A percentile compares a stretch with the other conserved stretches of the same genome.
phyloP scores from a whole-genome alignment of 2,329 filamentous ascomycete species.

The Penicillium polonicum region DNA sequence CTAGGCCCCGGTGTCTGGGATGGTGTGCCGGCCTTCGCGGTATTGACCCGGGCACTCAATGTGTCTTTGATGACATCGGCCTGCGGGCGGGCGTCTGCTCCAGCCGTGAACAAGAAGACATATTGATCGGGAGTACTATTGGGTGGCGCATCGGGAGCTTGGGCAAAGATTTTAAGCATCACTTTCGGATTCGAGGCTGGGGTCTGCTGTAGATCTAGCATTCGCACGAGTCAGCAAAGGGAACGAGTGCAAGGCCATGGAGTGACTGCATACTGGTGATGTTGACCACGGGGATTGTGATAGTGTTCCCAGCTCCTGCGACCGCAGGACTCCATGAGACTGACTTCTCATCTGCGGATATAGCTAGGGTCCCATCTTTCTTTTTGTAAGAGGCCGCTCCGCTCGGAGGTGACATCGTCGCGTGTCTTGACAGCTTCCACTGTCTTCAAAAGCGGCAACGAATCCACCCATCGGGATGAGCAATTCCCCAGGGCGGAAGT shows the following conservation, averaged over 20 bases:
- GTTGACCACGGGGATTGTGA: slow-evolving; percentile 69
- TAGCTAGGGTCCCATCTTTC: slow-evolving; percentile 80
- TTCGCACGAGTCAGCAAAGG: slow-evolving; percentile 8
- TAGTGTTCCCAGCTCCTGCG: slow-evolving; percentile 58
- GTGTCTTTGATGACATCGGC: slow-evolving; percentile 82
- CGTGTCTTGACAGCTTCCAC: slow-evolving; percentile 39
- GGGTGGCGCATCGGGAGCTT: slow-evolving; percentile 49
- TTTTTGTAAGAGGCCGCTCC: slow-evolving; percentile 86
- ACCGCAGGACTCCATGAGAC: slow-evolving; percentile 79
- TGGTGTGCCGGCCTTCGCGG: slow-evolving; percentile 56
- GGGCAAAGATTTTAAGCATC: slow-evolving; percentile 88
- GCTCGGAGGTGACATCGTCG: slow-evolving; percentile 51
- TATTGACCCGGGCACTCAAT: slow-evolving; percentile 73
- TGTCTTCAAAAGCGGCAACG: slow-evolving; percentile 34
- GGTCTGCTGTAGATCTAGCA: slow-evolving; percentile 85
- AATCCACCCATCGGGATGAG: slow-evolving; percentile 38
- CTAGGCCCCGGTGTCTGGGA: slow-evolving; percentile 35
- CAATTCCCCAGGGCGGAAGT: slow-evolving; percentile 22
- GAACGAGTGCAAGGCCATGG: slow-evolving; percentile 1
- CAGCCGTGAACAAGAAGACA: slow-evolving; percentile 85
- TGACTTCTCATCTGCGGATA: slow-evolving; percentile 69
- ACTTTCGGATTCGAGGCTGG: slow-evolving; percentile 84
- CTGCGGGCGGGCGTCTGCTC: slow-evolving; percentile 71
- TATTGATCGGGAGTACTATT: slow-evolving; percentile 60
- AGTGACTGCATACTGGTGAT: slow-evolving; percentile 69